Evolutionary conservation across 2,329 filamentous ascomycete species (phyloP).

Genomic region (Nemania sp.): DNA sequence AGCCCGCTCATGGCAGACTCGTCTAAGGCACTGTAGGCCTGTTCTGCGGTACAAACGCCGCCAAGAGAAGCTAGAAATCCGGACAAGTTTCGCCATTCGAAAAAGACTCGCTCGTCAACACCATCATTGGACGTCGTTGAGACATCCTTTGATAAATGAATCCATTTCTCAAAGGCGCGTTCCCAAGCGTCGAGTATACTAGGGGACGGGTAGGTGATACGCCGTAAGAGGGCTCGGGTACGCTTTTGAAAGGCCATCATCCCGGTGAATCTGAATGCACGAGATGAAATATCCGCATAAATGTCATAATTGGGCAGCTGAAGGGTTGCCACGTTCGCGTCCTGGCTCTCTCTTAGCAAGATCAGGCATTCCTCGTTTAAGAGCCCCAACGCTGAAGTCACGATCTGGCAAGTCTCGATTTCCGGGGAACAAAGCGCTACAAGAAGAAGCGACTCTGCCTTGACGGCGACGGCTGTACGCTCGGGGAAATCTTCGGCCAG

Average conservation of each 20-base stretch:
- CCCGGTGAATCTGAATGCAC: constrained; percentile 68
- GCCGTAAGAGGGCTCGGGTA: constrained; percentile 61
- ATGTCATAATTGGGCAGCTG: constrained; percentile 64
- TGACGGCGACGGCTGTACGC: constrained; percentile 56
- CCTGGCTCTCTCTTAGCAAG: constrained; percentile 55
- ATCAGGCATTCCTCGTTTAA: constrained; percentile 66
- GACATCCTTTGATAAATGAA: constrained; percentile 66
- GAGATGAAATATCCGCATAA: constrained; percentile 66
- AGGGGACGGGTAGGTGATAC: constrained; percentile 65
- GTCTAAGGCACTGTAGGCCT: constrained; percentile 58
- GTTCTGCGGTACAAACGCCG: constrained; percentile 66
- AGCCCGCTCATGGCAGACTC: constrained; percentile 61
- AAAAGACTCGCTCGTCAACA: constrained; percentile 59
- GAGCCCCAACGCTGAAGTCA: constrained; percentile 64
- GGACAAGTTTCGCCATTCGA: constrained; percentile 71
- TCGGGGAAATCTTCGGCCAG: constrained; percentile 60
- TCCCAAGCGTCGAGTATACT: constrained; percentile 73
- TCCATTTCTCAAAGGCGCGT: constrained; percentile 67
- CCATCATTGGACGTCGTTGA: constrained; percentile 56
- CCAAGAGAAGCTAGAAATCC: constrained; percentile 70
- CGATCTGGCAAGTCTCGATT: constrained; percentile 67
- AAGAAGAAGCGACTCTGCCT: constrained; percentile 65
- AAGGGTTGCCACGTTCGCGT: constrained; percentile 55
- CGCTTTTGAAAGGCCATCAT: constrained; percentile 72
- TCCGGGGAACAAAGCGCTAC: constrained; percentile 68